phyloP scores from a whole-genome alignment of 352 stramenopile species.

The Peronospora tabacina region DNA sequence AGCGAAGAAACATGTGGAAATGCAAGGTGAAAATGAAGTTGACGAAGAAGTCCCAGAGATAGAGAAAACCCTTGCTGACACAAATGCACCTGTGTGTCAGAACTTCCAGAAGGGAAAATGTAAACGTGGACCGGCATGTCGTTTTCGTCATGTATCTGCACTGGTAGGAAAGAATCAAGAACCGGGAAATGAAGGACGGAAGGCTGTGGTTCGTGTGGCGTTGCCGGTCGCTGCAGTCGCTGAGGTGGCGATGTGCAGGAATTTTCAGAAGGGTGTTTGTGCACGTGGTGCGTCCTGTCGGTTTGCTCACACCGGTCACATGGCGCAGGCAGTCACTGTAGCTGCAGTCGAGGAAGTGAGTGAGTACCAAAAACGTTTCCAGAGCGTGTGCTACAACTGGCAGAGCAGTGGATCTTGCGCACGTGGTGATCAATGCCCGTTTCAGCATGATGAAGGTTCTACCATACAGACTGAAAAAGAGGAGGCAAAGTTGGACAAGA shows the following conservation, averaged over 20 bases:
- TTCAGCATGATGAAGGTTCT: conserved; percentile 37
- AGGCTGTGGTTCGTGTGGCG: conserved; percentile 30
- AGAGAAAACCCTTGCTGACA: conserved; percentile 35
- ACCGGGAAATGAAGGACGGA: conserved; percentile 17
- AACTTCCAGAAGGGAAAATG: conserved; percentile 67
- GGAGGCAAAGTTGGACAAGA: conserved; percentile 3
- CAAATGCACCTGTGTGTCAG: conserved; percentile 45
- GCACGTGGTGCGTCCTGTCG: conserved; percentile 44
- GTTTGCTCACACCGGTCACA: conserved; percentile 43
- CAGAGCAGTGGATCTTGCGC: conserved; percentile 34
- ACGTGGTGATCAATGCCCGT: conserved; percentile 40
- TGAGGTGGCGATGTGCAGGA: conserved; percentile 43
- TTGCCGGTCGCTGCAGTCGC: conserved; percentile 34
- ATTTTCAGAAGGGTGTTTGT: conserved; percentile 40
- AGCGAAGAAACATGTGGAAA: conserved; percentile 7
- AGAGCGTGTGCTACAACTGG: conserved; percentile 64
- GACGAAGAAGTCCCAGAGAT: conserved; percentile 15
- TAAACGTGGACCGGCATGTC: conserved; percentile 52
- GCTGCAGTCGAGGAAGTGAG: conserved; percentile 47
- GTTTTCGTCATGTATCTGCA: conserved; percentile 46
- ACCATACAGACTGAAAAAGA: conserved; percentile 7
- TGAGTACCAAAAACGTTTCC: conserved; percentile 55
- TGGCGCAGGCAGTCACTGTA: conserved; percentile 8
- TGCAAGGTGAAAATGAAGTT: conserved; percentile 2
- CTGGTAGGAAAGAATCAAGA: conserved; percentile 9